A percentile compares a stretch with the other conserved stretches of the same genome.
These are phyloP conservation scores for Apophysomyces sp. DNA, from an alignment of 371 early-diverging fungal species.

Conservation along the genomic window DNA sequence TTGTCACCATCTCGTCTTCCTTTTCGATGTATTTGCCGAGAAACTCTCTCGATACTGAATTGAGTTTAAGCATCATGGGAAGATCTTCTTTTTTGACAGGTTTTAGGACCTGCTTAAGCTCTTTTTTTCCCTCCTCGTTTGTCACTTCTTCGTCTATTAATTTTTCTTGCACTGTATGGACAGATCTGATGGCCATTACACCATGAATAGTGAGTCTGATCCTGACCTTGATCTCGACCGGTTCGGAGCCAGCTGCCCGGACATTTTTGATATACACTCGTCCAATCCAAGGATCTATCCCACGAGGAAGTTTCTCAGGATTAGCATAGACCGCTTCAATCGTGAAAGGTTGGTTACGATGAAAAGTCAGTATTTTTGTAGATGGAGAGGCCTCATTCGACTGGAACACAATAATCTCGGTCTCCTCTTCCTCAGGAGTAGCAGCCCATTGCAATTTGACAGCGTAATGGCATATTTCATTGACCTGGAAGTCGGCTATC, in stretches of 20 bases:
- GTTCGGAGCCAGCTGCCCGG: constrained; percentile 32
- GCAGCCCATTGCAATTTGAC: constrained; percentile 66
- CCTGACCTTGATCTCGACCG: constrained; percentile 87
- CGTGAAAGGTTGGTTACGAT: constrained; percentile 68
- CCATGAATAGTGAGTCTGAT: constrained; percentile 79
- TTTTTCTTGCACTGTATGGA: constrained; percentile 84
- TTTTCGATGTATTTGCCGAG: not conserved
- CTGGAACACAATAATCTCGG: constrained; percentile 64
- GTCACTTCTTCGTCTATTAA: constrained; percentile 63
- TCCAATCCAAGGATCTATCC: constrained; percentile 67
- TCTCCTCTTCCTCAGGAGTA: constrained; percentile 62
- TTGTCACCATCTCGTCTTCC: not conserved
- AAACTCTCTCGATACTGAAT: not conserved
- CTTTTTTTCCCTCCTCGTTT: constrained; percentile 50
- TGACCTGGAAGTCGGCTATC: constrained; percentile 88
- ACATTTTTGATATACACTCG: constrained; percentile 58
- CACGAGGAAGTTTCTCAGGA: constrained; percentile 61
- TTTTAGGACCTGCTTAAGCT: constrained; percentile 23
- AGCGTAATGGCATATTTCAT: constrained; percentile 71
- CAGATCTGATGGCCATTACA: constrained; percentile 74
- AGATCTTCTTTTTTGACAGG: not conserved
- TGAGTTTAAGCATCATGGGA: not conserved
- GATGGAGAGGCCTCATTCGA: constrained; percentile 71
- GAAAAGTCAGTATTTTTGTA: constrained; percentile 81
- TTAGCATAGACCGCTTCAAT: constrained; percentile 75